These are phyloP conservation scores for Aureobasidium sp. DNA, from an alignment of 2,329 filamentous ascomycete genomes.

Conservation along the genomic window DNA sequence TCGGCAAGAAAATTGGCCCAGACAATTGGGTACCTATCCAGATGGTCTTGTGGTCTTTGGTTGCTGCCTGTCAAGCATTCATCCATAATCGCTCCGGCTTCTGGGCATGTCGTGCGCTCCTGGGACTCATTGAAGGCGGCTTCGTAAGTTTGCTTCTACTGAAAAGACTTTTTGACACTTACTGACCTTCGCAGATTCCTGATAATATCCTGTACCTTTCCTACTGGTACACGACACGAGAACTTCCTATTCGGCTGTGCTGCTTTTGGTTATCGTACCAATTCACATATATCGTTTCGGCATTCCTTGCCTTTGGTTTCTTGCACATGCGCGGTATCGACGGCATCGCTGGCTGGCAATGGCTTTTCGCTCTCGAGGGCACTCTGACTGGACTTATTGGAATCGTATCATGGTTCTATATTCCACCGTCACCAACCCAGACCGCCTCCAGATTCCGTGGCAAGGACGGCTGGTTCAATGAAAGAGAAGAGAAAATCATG, in stretches of 20 bases:
- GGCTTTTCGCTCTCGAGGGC: constrained; percentile 46
- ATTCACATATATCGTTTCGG: constrained; percentile 48
- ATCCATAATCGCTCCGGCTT: constrained; percentile 32
- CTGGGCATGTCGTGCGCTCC: constrained; percentile 36
- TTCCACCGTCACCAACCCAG: constrained; percentile 55
- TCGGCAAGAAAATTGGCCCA: constrained; percentile 23
- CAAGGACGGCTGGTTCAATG: constrained; percentile 59
- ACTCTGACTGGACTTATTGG: constrained; percentile 49
- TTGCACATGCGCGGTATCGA: constrained; percentile 39
- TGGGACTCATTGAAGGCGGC: constrained; percentile 40
- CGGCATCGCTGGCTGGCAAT: constrained; percentile 50
- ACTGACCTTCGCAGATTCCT: constrained; percentile 37
- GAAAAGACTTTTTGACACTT: too few relatives aligned
- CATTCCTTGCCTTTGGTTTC: constrained; percentile 51
- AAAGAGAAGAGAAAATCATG: constrained; percentile 62
- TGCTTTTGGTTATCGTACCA: constrained; percentile 65
- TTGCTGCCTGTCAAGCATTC: constrained; percentile 25
- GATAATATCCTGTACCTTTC: constrained; percentile 61
- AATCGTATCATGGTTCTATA: constrained; percentile 50
- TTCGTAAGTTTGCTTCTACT: constrained; percentile 31
- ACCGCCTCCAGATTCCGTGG: constrained; percentile 56
- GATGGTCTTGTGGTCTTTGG: constrained; percentile 26
- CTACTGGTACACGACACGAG: constrained; percentile 68
- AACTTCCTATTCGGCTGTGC: constrained; percentile 60
- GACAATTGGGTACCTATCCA: constrained; percentile 25